These are phyloP conservation scores for Diaporthe caulivora DNA, from an alignment of 2,329 filamentous ascomycete species.

Conservation along the genomic window DNA sequence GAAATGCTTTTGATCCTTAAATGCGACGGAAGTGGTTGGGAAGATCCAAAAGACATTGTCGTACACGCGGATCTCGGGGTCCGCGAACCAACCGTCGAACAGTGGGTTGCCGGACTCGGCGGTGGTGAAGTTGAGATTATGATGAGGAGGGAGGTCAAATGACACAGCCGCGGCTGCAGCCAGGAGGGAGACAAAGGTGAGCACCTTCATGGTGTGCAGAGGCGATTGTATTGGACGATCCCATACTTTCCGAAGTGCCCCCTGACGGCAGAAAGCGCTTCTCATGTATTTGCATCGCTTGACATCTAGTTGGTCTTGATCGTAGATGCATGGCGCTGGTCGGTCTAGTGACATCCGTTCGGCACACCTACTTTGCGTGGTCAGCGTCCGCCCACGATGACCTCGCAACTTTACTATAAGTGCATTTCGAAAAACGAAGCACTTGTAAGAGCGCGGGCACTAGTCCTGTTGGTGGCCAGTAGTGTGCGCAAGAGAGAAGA, in stretches of 20 bases:
- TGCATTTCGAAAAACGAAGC: neutral
- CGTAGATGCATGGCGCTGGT: neutral
- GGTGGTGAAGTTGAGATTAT: slow-evolving; percentile 6
- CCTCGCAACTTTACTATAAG: neutral
- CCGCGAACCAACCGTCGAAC: slow-evolving; percentile 52
- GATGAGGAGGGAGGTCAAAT: neutral
- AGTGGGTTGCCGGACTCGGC: slow-evolving; percentile 7
- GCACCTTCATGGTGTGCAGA: neutral
- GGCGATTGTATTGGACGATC: too few relatives aligned
- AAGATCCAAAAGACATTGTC: slow-evolving; percentile 60
- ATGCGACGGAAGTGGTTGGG: slow-evolving; percentile 58
- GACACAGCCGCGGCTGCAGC: neutral
- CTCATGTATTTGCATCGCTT: neutral
- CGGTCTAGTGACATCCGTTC: neutral
- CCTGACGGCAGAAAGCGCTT: neutral
- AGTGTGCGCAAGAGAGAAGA: neutral
- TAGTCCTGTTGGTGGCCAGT: neutral
- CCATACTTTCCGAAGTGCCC: neutral
- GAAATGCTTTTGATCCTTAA: slow-evolving; percentile 60
- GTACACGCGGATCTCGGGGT: slow-evolving; percentile 62
- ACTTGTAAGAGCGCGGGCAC: neutral
- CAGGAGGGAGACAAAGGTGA: neutral
- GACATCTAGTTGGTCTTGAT: neutral
- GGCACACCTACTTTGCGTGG: neutral
- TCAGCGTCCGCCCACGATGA: neutral